These are phyloP conservation scores for Xylariaceae sp. DNA, from an alignment of 2,329 filamentous ascomycete genomes.

Conservation along the genomic window DNA sequence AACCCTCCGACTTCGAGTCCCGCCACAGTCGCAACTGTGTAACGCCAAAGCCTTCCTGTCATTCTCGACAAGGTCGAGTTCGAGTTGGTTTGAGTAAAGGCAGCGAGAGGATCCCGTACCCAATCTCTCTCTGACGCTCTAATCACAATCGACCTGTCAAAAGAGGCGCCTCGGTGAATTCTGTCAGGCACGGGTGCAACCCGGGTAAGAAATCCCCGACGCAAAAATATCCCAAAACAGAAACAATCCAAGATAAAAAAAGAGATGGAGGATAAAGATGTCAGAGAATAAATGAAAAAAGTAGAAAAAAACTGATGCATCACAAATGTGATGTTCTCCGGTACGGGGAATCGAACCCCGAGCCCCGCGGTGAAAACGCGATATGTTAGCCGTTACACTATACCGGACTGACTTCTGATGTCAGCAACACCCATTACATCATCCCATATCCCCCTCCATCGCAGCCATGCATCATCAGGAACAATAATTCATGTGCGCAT, in stretches of 20 bases:
- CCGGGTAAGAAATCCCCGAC: not conserved
- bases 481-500: too few relatives aligned
- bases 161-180: not conserved
- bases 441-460: too few relatives aligned
- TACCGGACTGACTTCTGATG: not conserved
- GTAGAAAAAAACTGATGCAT: not conserved
- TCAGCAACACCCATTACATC: not conserved
- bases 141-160: not conserved
- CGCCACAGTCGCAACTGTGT: too few relatives aligned
- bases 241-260: too few relatives aligned
- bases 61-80: too few relatives aligned
- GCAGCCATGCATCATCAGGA: too few relatives aligned
- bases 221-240: not conserved
- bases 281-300: too few relatives aligned
- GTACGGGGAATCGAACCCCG: slow-evolving; percentile 3
- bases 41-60: too few relatives aligned
- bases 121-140: not conserved
- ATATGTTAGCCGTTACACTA: slow-evolving; percentile 4
- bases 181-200: not conserved
- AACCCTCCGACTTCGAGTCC: too few relatives aligned
- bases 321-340: not conserved
- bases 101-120: too few relatives aligned
- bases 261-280: not conserved
- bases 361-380: slow-evolving; percentile 3
- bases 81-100: too few relatives aligned